Evolutionary conservation across 768 basidiomycete species (phyloP), one percentile per base, ranked within the genome.

Genomic region (Coprinopsis marcescibilis): DNA sequence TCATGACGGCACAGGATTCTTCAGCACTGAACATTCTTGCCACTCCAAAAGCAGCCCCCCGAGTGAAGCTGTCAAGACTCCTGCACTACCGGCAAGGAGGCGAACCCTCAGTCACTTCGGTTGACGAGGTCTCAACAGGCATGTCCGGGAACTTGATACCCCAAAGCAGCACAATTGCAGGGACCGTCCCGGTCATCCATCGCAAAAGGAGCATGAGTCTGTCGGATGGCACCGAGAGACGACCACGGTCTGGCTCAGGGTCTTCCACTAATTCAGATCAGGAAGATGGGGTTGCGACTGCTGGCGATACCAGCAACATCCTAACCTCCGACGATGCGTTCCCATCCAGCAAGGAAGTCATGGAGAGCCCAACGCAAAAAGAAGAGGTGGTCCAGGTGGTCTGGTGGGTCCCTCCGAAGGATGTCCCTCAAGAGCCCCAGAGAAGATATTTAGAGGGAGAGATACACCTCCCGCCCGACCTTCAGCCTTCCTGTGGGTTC

Each of bases 21-120:
- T 52, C 56, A 5, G 60, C 57, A 2, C 55, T 65, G 12, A 60
- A 62, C 19, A 45, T 60, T 2, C 49, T 62, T 10, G 53, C 55
- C 7, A 33, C 46, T 4, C 59, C 56, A 5, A 40, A 48, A 2
- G 53, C 60, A 6, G 46, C 57, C 4, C 38, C 30, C 2, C n/a
- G n/a, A n/a, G 44, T 64, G 14, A 46, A 36, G n/a, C 55, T 64
- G 15, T 37, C 44, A 27, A 57, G 61, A 20, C 45, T 59, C 50
- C 24, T 21, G 14, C 49, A 12, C 34, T 26, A 15, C 36, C 26
- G 27, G 43, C 17, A 33, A 24, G 13, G 26, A 35, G 20, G 23
- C 43, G 40, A 19, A 45, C 25, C 7, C 15, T 21, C 19, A 32
- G 35, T 13, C 19, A 11, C 35, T 10, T 36, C 7, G 35, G 17